Evolutionary conservation across 768 basidiomycete species (phyloP), one percentile per base, ranked within the genome.

Genomic region (Nevesoporus exiguus): DNA sequence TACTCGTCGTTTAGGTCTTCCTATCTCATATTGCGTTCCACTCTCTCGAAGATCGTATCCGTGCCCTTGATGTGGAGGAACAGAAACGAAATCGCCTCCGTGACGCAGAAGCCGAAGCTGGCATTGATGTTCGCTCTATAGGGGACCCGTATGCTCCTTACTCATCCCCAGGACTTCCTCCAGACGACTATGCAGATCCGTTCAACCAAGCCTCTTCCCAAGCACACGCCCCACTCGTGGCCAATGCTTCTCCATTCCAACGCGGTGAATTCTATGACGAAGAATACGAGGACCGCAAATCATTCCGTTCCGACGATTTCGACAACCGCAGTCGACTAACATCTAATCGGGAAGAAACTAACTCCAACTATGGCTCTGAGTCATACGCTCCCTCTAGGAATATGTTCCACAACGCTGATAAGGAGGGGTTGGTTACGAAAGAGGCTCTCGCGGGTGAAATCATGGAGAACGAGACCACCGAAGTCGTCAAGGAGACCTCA

Each of bases 311-410:
- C 30, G 88, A 91, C 42, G 92, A 93, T 51, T 91, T 81, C 57
- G 93, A 94, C 61, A 84, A 82, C 8, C 83, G 85, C 7, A 93
- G 86, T 63, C 79, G 86, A 49, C 80, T 88, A 49, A 91, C 90
- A 0, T 87, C 84, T 51, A 81, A 88, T 57, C 81, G 85, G 27
- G 90, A 90, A 55, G 91, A 93, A 41, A 80, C 85, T 0, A 77
- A 77, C 43, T 93, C 90, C 0, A 88, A 90, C 64, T 86, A 89
- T 60, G 93, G 93, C 4, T 90, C 90, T 3, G 94, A 97, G 66
- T 90, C 89, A 0, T 98, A 97, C 62, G 95, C 94, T 0, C 95
- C 95, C 0, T 93, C 91, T 0, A 75, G 92, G 30, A 97, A 97
- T 62, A 98, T 97, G 95, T 97, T 98, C 81, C 86, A 89, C 59